Base-by-base conservation (phyloP, 306 rosid species). In the Medicago arabica region DNA sequence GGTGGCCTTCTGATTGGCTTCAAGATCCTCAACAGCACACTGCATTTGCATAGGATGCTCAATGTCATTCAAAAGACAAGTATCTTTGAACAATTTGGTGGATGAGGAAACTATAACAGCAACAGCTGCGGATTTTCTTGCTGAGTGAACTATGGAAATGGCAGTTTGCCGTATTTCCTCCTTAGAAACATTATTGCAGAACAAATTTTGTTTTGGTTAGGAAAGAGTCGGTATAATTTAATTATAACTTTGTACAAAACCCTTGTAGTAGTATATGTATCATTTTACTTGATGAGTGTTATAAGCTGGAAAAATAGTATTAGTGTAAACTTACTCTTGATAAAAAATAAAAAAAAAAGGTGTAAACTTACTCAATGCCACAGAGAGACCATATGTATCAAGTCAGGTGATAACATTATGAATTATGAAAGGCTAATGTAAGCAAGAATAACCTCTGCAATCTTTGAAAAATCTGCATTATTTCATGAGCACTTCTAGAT, bases 1-100 rank as follows among this genome's bases (percentile, higher is more conserved):
- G 88, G 88, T 85, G 88, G 88, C 88, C 84, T 67, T 75, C 82
- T 71, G 86, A 82, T 65, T 85, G 88, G 88, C 68, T 75, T 67
- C 82, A 82, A 75, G 86, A 75, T 60, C 78, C 75, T 75, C 84
- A 73, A 9, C 84, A 81, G 34, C 73, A 78, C 17, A 68, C 80
- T 75, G 80, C 82, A 71, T 67, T 61, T 79, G 82, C 80, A 58
- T 85, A 85, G 73, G 65, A 38, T 81, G 41, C 46, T 63, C 55
- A 31, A 9, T 67, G 67, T 34, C 40, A 18, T 82, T 82, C 71
- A 70, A 34, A 66, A 74, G 68, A 23, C 65, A 10, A 71, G 38
- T 21, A 61, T 61, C 53, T 53, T 15, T 43, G 66, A 51, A 23
- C 44, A 65, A 46, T 58, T 71, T 47, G 16, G 66, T 65, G 15